Percentiles rank a stretch among this genome's conserved stretches.
Conservation (phyloP, 1,284 basidiomycete genomes). For the Marasmius oreades region DNA sequence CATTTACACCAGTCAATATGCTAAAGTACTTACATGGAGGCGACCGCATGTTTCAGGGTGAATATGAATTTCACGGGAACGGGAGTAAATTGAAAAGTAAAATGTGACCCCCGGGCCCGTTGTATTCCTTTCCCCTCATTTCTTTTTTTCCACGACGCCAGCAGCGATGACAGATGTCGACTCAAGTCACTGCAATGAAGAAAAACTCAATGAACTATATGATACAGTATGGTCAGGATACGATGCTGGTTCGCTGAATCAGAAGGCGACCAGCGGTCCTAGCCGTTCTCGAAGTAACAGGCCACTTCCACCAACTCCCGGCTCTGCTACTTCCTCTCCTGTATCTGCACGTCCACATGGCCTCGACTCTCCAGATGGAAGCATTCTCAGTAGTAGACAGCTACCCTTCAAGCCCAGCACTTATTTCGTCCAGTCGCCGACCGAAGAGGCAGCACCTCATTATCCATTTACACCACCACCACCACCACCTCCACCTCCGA, state of each 20-base stretch:
- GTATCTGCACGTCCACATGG: background rate
- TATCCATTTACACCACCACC: background rate
- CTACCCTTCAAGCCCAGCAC: background rate
- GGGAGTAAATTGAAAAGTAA: no score
- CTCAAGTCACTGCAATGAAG: background rate
- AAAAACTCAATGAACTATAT: background rate
- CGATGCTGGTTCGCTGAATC: slow-evolving; percentile 3
- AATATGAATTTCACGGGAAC: no score
- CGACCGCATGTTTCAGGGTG: no score
- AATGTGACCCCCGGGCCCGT: no score
- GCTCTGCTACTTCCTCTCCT: background rate
- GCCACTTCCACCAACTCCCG: slow-evolving; percentile 1
- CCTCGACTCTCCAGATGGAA: background rate
- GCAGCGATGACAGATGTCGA: background rate
- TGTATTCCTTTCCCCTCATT: background rate
- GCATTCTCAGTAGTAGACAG: background rate
- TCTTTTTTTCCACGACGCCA: background rate
- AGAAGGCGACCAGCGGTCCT: background rate
- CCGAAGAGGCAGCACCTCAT: background rate
- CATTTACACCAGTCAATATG: no score
- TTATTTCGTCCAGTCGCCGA: background rate
- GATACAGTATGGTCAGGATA: slow-evolving; percentile 10
- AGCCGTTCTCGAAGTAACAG: background rate
- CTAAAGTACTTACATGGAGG: no score
- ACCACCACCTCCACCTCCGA: background rate